phyloP scores from a whole-genome alignment of 2,329 filamentous ascomycete genomes.

The Hypoxylon sp. region DNA sequence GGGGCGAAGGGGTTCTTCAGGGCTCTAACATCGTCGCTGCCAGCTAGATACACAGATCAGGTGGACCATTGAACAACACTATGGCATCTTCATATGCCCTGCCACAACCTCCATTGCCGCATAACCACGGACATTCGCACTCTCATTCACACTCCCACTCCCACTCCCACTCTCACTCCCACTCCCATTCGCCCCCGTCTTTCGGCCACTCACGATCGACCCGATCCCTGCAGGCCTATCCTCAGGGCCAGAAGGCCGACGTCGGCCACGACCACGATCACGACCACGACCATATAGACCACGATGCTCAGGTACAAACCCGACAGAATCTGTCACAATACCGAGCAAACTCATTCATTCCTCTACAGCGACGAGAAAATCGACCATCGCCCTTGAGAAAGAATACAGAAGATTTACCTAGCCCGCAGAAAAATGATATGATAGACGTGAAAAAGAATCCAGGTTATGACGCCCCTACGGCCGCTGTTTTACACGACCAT shows the following conservation, averaged over 20 bases:
- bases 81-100: constrained; percentile 70
- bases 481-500: constrained; percentile 45
- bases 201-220: constrained; percentile 58
- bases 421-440: constrained; percentile 42
- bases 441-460: constrained; percentile 39
- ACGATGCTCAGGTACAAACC: constrained; percentile 45
- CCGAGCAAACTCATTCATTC: constrained; percentile 55
- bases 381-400: constrained; percentile 54
- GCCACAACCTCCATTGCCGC: constrained; percentile 66
- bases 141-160: constrained; percentile 57
- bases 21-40: constrained; percentile 15
- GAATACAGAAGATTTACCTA: constrained; percentile 48
- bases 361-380: constrained; percentile 55
- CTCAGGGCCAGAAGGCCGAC: constrained; percentile 48
- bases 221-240: constrained; percentile 53
- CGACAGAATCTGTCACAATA: constrained; percentile 53
- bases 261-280: constrained; percentile 54
- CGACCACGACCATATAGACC: constrained; percentile 50
- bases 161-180: constrained; percentile 56
- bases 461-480: constrained; percentile 31
- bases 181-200: constrained; percentile 58
- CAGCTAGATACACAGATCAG: constrained; percentile 11
- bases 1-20: constrained; percentile 24
- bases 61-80: constrained; percentile 34
- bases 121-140: constrained; percentile 60